Conservation (phyloP, 345 rosid species). For the Pistacia integerrima region DNA sequence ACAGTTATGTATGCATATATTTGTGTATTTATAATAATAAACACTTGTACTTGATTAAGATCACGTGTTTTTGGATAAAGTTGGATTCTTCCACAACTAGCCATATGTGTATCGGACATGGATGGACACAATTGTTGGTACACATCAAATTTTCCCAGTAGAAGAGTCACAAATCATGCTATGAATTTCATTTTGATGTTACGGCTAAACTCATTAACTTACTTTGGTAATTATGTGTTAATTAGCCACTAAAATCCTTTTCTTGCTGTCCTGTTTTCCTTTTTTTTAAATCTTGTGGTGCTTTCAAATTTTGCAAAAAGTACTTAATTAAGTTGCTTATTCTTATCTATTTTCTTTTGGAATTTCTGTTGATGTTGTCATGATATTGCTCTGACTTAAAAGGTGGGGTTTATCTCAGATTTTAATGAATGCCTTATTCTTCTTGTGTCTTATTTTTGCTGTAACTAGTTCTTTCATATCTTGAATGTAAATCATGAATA, state of each 20-base stretch:
- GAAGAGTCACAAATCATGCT: neutral
- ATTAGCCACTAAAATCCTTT: neutral
- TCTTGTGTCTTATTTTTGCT: neutral
- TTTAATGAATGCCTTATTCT: neutral
- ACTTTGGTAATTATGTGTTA: neutral
- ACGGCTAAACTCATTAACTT: neutral
- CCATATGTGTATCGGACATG: neutral
- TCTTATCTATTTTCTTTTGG: too few species aligned
- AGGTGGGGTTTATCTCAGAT: neutral
- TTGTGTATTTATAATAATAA: too few species aligned
- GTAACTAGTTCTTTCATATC: neutral
- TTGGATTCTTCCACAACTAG: neutral
- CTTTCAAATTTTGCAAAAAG: too few species aligned
- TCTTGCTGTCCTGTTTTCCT: too few species aligned
- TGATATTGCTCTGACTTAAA: neutral
- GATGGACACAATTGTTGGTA: neutral
- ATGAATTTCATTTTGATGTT: neutral
- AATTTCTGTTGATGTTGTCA: neutral
- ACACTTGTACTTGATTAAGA: too few species aligned
- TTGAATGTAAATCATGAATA: neutral
- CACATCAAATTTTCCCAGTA: neutral
- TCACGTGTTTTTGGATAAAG: neutral
- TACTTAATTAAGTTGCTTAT: neutral
- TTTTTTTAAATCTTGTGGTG: too few species aligned
- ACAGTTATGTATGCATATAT: neutral